Percentiles rank a stretch among this genome's conserved stretches.
Conservation (phyloP, 23 red algal species). For the Gracilaria gracilis region DNA sequence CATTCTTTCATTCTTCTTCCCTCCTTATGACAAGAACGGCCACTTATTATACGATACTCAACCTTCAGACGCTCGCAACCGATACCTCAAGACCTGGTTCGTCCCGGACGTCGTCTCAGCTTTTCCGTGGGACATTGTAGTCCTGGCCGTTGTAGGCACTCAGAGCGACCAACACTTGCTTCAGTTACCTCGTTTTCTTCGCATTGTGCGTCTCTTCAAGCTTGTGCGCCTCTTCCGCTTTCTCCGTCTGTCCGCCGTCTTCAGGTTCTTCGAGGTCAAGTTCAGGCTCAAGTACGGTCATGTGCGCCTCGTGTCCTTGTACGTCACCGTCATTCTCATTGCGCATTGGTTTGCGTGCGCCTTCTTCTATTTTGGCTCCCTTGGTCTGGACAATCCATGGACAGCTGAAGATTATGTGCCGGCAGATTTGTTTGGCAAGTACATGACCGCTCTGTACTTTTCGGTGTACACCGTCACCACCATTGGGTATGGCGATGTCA, state of each 20-base stretch:
- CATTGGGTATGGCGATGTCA: slow-evolving; percentile 86
- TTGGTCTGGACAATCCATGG: slow-evolving; percentile 30
- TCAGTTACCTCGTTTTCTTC: slow-evolving; percentile 68
- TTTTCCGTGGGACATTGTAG: slow-evolving; percentile 77
- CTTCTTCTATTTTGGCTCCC: slow-evolving; percentile 79
- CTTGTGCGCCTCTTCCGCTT: slow-evolving; percentile 49
- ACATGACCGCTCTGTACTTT: slow-evolving; percentile 81
- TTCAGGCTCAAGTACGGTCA: slow-evolving; percentile 69
- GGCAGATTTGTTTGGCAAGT: slow-evolving; percentile 49
- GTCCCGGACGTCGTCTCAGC: slow-evolving; percentile 53
- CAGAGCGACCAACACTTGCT: slow-evolving; percentile 21
- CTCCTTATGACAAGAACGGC: slow-evolving; percentile 39
- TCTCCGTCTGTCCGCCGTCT: slow-evolving; percentile 23
- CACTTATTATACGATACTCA: neutral
- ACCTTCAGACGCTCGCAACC: neutral
- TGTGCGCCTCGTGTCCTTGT: slow-evolving; percentile 53
- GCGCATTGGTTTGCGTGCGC: slow-evolving; percentile 78
- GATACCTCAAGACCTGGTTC: slow-evolving; percentile 67
- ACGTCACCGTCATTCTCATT: slow-evolving; percentile 54
- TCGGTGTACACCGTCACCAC: slow-evolving; percentile 82
- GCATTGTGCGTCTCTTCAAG: slow-evolving; percentile 69
- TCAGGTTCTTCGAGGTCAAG: slow-evolving; percentile 70
- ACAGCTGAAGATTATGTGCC: slow-evolving; percentile 51
- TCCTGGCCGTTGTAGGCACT: neutral
- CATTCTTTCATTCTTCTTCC: slow-evolving; percentile 70